phyloP scores from a whole-genome alignment of 495 filamentous ascomycete genomes.

The Penicillium daleae region DNA sequence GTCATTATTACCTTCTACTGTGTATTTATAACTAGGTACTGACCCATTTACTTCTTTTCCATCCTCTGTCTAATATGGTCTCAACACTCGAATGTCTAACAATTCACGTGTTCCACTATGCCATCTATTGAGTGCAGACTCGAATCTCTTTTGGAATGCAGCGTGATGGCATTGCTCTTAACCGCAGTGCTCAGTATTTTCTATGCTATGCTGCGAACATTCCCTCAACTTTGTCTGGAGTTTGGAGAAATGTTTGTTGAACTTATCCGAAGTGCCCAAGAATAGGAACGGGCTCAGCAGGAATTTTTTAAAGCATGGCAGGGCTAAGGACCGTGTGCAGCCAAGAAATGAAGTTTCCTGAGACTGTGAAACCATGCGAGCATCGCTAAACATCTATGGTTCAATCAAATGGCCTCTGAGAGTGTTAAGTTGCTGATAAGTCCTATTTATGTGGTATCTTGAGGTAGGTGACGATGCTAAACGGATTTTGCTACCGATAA shows the following conservation, averaged over 20 bases:
- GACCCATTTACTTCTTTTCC: too few species aligned
- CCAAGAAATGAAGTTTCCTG: background rate
- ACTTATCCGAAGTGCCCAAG: background rate
- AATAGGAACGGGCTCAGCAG: background rate
- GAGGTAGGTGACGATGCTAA: background rate
- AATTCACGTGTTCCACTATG: background rate
- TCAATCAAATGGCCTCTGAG: background rate
- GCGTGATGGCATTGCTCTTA: background rate
- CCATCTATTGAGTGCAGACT: background rate
- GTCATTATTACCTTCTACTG: too few species aligned
- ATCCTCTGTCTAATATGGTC: too few species aligned
- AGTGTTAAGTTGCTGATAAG: background rate
- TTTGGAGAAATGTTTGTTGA: background rate
- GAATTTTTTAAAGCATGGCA: background rate
- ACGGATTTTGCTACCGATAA: background rate
- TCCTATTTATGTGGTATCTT: background rate
- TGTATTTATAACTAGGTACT: too few species aligned
- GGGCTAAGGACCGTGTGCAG: background rate
- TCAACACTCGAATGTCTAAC: background rate
- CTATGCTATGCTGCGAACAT: background rate
- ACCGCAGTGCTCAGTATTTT: background rate
- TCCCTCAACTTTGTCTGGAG: background rate
- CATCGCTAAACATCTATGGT: background rate
- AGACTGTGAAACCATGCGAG: background rate
- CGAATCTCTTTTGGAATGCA: background rate